These are phyloP conservation scores for Naematelia encephala DNA, from an alignment of 768 basidiomycete genomes.

Conservation along the genomic window DNA sequence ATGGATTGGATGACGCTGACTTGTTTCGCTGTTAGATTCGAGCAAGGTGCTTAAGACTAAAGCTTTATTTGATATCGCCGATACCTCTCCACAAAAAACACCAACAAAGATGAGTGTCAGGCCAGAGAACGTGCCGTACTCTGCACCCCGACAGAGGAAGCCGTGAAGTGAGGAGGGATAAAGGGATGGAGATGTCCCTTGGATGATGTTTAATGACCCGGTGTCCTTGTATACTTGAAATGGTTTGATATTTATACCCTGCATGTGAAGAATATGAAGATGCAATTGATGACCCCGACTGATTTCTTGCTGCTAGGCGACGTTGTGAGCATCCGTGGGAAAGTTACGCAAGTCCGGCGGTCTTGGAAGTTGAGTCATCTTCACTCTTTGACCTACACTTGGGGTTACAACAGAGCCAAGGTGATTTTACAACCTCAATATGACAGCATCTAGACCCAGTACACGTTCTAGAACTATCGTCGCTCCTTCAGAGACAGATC, in stretches of 20 bases:
- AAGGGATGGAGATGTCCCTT: not conserved
- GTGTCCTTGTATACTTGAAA: not conserved
- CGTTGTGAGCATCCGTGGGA: not conserved
- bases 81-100: conserved; percentile 12
- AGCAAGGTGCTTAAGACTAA: conserved; percentile 16
- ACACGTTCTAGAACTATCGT: too few species aligned
- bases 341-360: not conserved
- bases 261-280: too few species aligned
- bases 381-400: not conserved
- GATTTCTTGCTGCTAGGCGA: too few species aligned
- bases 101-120: not conserved
- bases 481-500: too few species aligned
- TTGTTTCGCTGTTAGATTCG: conserved; percentile 9
- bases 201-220: not conserved
- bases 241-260: conserved; percentile 1
- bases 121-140: conserved; percentile 7
- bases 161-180: conserved; percentile 5
- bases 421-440: not conserved
- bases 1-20: not conserved
- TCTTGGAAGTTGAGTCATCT: not conserved
- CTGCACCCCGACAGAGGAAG: conserved; percentile 13
- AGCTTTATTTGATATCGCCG: conserved; percentile 15
- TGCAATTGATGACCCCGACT: too few species aligned
- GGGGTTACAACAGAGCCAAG: too few species aligned
- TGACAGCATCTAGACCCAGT: not conserved